Percentiles rank a stretch among this genome's conserved stretches.
Conservation (phyloP, 2,329 filamentous ascomycete species). For the Sporothrix globosa region DNA sequence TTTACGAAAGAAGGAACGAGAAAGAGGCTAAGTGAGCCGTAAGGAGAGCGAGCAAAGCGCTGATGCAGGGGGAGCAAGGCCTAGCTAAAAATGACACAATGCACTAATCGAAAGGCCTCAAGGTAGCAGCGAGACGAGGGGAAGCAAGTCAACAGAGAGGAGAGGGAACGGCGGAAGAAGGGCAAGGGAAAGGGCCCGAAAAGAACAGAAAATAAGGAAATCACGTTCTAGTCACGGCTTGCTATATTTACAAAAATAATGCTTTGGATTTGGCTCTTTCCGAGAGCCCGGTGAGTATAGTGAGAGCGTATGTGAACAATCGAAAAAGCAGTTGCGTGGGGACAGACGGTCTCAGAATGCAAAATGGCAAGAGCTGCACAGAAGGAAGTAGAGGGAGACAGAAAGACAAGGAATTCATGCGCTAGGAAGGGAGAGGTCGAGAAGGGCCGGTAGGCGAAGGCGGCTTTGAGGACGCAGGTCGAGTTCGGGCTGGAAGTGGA, state of each 20-base stretch:
- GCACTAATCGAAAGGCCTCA: neutral
- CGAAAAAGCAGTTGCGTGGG: neutral
- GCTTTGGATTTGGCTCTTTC: neutral
- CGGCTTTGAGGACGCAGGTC: neutral
- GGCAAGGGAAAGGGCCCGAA: neutral
- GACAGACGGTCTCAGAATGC: neutral
- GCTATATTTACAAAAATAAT: neutral
- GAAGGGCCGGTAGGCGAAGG: conserved; percentile 23
- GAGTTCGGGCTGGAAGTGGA: neutral
- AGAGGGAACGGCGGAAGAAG: neutral
- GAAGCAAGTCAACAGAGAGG: neutral
- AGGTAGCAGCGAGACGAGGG: neutral
- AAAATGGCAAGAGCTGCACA: conserved; percentile 16
- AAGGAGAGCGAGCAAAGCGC: conserved; percentile 1
- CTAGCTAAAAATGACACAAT: conserved; percentile 18
- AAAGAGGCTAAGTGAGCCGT: neutral
- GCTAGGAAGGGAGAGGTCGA: conserved; percentile 20
- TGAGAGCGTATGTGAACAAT: neutral
- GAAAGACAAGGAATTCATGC: neutral
- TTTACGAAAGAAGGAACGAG: conserved; percentile 33
- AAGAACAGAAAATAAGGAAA: neutral
- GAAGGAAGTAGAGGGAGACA: conserved; percentile 9
- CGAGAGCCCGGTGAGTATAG: conserved; percentile 10
- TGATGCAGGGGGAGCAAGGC: conserved; percentile 23
- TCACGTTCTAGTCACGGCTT: neutral